Base-by-base conservation (phyloP, 1,284 basidiomycete species). In the Trichosporon faecale region DNA sequence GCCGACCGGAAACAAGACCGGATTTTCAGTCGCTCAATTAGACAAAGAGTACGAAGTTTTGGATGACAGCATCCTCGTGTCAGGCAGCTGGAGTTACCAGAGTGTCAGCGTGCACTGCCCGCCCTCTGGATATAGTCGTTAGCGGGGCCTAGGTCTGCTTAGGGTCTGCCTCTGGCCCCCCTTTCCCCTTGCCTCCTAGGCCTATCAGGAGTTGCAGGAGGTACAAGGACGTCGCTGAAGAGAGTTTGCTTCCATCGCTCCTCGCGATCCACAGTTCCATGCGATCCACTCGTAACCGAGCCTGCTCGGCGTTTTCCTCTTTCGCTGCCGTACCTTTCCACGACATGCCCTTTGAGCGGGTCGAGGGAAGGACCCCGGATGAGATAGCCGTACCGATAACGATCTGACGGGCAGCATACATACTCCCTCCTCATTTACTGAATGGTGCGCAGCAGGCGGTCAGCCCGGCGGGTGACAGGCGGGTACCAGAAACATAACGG, bases 201-300 rank as follows among this genome's bases (percentile, higher is more conserved):
- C 49, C 21, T 25, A 52, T 52, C 49, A 21, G 21, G 49, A 18
- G 23, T 21, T 25, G 14, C 49, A 23, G 49, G 49, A 52, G 49
- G 49, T 52, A 52, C 49, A 18, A 52, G 49, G 49, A 52, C 23
- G 57, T 31, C 16, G 16, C 16, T 12, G 18, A 33, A 31, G 27
- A 61, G 29, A 61, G 57, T 61, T 61, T 61, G 57, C 57, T n/a
- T 61, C 27, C 57, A 31, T 33, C 57, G 57, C 33, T 61, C 7
- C 57, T 16, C 27, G 57, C 57, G 57, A 61, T 33, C 57, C 57
- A 11, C 57, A 18, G 7, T 31, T 31, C 18, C 18, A 61, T 31
- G 29, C 57, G 27, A 31, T 31, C 29, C 29, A 61, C 57, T 33
- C 29, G 27, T 21, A 61, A 61, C 57, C 52, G 52, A 61, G n/a